Evolutionary conservation across 2,329 filamentous ascomycete species (phyloP).

Genomic region (Decorospora gaudefroyi): DNA sequence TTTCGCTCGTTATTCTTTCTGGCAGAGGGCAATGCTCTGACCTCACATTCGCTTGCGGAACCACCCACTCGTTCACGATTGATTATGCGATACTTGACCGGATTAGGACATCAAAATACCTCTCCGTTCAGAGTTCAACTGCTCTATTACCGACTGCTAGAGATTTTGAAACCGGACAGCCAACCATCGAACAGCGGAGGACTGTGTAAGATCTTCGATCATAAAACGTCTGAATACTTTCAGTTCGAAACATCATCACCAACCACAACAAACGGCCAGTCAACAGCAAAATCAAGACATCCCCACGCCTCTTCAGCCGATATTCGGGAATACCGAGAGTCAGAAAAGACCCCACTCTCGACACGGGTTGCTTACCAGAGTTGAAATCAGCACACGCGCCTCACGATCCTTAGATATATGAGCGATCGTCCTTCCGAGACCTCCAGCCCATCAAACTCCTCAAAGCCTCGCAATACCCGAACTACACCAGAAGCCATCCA

Average conservation of each 20-base stretch:
- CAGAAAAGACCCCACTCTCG: constrained; percentile 10
- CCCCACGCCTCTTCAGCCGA: constrained; percentile 1
- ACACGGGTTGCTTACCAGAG: background rate
- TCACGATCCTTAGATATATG: constrained; percentile 23
- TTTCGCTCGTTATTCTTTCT: constrained; percentile 12
- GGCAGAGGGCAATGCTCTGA: constrained; percentile 26
- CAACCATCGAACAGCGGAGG: constrained; percentile 17
- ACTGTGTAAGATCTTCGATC: constrained; percentile 5
- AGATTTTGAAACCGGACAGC: constrained; percentile 21
- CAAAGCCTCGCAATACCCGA: constrained; percentile 15
- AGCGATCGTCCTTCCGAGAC: constrained; percentile 25
- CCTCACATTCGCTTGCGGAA: constrained; percentile 21
- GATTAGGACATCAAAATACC: constrained; percentile 31
- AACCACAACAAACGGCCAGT: constrained; percentile 8
- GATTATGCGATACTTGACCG: constrained; percentile 33
- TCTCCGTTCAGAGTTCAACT: constrained; percentile 25
- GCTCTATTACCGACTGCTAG: constrained; percentile 30
- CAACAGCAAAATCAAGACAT: constrained; percentile 11
- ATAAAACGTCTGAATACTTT: constrained; percentile 33
- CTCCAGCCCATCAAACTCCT: constrained; percentile 32
- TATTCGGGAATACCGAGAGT: background rate
- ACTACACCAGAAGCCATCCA: constrained; percentile 16
- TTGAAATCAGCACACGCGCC: constrained; percentile 6
- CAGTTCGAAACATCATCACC: constrained; percentile 16
- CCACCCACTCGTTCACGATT: constrained; percentile 24